Percentiles rank a stretch among this genome's conserved stretches.
phyloP scores from a whole-genome alignment of 805 yeast genomes.

The Wickerhamomyces tratensis region DNA sequence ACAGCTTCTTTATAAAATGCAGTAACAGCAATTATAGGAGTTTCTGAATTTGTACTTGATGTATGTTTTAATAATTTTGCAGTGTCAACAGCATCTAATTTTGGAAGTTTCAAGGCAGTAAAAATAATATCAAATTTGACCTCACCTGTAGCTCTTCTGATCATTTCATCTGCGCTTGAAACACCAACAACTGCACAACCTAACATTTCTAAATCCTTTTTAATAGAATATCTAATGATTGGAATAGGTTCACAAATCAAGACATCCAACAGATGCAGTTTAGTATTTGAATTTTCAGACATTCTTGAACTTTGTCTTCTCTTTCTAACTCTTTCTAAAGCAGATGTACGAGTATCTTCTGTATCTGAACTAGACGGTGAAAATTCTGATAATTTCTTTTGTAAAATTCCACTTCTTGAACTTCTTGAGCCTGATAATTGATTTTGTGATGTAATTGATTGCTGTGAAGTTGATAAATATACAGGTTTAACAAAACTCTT shows the following conservation, averaged over 20 bases:
- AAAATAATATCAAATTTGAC: conserved; percentile 79
- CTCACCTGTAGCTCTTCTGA: conserved; percentile 72
- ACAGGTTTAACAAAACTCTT: conserved; percentile 11
- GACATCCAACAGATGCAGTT: conserved; percentile 43
- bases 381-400: conserved; percentile 20
- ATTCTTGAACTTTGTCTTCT: conserved; percentile 41
- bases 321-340: conserved; percentile 40
- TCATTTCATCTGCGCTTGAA: conserved; percentile 71
- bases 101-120: conserved; percentile 61
- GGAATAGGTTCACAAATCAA: conserved; percentile 85
- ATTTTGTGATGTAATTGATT: conserved; percentile 3
- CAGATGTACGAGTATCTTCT: conserved; percentile 43
- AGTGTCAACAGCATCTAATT: conserved; percentile 65
- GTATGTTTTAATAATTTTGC: conserved; percentile 70
- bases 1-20: conserved; percentile 64
- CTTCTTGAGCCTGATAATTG: conserved; percentile 5
- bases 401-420: conserved; percentile 14
- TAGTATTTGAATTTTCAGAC: conserved; percentile 12
- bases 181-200: conserved; percentile 80
- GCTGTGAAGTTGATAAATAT: conserved; percentile 5
- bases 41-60: conserved; percentile 61
- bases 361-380: conserved; percentile 56
- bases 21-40: conserved; percentile 72
- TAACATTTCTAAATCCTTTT: conserved; percentile 49
- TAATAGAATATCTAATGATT: conserved; percentile 59